A percentile compares a stretch with the other conserved stretches of the same genome.
Evolutionary conservation across 495 filamentous ascomycete genomes (phyloP).

Genomic region (Bryoglossum gracile): DNA sequence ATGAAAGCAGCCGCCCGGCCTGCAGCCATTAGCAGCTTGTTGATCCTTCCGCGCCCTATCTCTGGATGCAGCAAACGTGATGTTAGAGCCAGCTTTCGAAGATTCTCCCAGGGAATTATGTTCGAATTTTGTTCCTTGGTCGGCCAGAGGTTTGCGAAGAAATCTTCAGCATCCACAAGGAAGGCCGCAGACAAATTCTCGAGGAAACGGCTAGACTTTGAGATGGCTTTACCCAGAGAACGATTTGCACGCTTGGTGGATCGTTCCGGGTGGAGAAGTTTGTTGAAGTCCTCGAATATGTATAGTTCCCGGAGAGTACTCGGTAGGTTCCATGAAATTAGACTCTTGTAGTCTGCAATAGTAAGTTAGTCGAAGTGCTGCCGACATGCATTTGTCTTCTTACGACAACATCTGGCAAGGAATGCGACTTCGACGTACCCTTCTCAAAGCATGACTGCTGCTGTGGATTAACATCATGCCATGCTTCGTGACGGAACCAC

Average conservation of each 20-base stretch:
- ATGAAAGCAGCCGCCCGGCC: conserved; percentile 13
- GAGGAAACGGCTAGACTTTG: conserved; percentile 13
- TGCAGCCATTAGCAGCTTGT: conserved; percentile 14
- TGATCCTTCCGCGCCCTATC: conserved; percentile 1
- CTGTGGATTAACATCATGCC: conserved; percentile 18
- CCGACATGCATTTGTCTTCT: conserved; percentile 12
- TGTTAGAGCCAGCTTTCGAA: conserved; percentile 16
- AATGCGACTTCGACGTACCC: conserved; percentile 15
- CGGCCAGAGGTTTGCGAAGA: conserved; percentile 18
- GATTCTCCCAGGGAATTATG: conserved; percentile 16
- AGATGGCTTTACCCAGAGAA: conserved; percentile 12
- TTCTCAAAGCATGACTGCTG: conserved; percentile 16
- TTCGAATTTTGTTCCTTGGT: conserved; percentile 10
- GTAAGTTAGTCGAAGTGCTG: conserved; percentile 9
- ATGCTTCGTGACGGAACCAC: conserved; percentile 19
- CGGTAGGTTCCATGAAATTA: conserved; percentile 15
- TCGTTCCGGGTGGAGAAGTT: conserved; percentile 14
- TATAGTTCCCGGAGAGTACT: conserved; percentile 17
- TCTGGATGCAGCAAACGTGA: conserved; percentile 16
- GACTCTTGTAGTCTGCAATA: conserved; percentile 11
- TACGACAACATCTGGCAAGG: conserved; percentile 10
- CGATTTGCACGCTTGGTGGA: conserved; percentile 13
- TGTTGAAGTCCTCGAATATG: conserved; percentile 18
- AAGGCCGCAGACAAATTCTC: conserved; percentile 23
- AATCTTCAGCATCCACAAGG: conserved; percentile 21